phyloP scores from a whole-genome alignment of 2,329 filamentous ascomycete genomes.

The Pyricularia sp. region DNA sequence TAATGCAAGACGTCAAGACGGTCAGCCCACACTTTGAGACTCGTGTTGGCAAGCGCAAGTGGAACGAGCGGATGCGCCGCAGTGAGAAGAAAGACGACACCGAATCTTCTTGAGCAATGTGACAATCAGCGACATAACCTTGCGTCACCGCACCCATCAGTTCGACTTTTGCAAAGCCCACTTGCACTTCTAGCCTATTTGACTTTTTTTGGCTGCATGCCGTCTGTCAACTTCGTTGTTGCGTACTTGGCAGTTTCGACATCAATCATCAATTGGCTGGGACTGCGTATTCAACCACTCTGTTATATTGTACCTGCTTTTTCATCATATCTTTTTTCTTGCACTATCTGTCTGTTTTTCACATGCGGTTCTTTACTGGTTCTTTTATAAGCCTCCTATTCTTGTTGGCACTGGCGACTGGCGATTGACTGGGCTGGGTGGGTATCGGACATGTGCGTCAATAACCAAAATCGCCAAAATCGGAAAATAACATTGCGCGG shows the following conservation, averaged over 20 bases:
- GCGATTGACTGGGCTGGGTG: neutral
- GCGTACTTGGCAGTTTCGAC: neutral
- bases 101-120: neutral
- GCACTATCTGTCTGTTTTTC: neutral
- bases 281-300: neutral
- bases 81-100: conserved; percentile 21
- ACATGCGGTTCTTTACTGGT: neutral
- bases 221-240: too few species aligned
- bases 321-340: neutral
- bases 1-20: conserved; percentile 63
- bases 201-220: neutral
- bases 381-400: neutral
- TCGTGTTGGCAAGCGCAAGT: conserved; percentile 72
- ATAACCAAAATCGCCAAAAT: neutral
- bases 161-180: neutral
- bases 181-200: neutral
- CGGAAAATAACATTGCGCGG: neutral
- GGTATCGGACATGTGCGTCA: neutral
- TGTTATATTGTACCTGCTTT: neutral
- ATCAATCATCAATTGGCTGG: neutral
- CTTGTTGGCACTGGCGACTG: neutral
- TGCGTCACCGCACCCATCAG: neutral
- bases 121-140: neutral
- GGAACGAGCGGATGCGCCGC: conserved; percentile 48
- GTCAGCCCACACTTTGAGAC: conserved; percentile 84